phyloP scores from a whole-genome alignment of 108 stramenopile species.

The Stephanodiscus triporus region DNA sequence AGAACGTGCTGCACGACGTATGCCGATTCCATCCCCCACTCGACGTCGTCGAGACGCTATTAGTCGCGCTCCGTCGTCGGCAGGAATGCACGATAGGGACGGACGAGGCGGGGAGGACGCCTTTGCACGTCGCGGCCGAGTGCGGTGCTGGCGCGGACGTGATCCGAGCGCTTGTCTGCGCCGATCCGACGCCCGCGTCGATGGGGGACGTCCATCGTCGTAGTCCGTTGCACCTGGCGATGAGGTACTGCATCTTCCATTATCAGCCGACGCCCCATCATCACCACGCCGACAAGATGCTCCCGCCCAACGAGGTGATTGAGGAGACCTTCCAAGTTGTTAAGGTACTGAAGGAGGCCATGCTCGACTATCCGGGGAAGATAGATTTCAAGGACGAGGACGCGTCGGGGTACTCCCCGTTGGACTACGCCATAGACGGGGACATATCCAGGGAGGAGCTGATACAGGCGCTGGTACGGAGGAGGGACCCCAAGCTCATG shows the following conservation, averaged over 20 bases:
- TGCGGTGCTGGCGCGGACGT: slow-evolving; percentile 21
- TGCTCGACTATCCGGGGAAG: slow-evolving; percentile 40
- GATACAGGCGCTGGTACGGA: slow-evolving; percentile 18
- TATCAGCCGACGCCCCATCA: neutral
- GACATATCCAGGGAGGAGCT: slow-evolving; percentile 11
- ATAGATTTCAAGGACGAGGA: slow-evolving; percentile 49
- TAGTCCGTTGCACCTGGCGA: slow-evolving; percentile 38
- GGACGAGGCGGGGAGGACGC: slow-evolving; percentile 27
- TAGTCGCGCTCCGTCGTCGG: slow-evolving; percentile 20
- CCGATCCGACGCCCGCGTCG: slow-evolving; percentile 33
- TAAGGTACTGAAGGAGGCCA: slow-evolving; percentile 34
- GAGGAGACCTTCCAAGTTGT: slow-evolving; percentile 8
- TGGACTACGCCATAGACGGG: slow-evolving; percentile 46
- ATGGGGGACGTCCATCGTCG: slow-evolving; percentile 30
- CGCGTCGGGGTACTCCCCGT: slow-evolving; percentile 26
- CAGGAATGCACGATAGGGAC: slow-evolving; percentile 22
- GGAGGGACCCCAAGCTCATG: slow-evolving; percentile 8
- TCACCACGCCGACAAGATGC: neutral
- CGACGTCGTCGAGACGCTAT: slow-evolving; percentile 37
- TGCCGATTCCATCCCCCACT: slow-evolving; percentile 34
- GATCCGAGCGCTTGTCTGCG: slow-evolving; percentile 34
- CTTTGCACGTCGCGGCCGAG: slow-evolving; percentile 46
- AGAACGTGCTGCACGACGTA: slow-evolving; percentile 40
- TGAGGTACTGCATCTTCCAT: slow-evolving; percentile 6
- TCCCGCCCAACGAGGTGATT: slow-evolving; percentile 9